Base-by-base conservation (phyloP, 2,329 filamentous ascomycete genomes). In the Thyridium curvatum region DNA sequence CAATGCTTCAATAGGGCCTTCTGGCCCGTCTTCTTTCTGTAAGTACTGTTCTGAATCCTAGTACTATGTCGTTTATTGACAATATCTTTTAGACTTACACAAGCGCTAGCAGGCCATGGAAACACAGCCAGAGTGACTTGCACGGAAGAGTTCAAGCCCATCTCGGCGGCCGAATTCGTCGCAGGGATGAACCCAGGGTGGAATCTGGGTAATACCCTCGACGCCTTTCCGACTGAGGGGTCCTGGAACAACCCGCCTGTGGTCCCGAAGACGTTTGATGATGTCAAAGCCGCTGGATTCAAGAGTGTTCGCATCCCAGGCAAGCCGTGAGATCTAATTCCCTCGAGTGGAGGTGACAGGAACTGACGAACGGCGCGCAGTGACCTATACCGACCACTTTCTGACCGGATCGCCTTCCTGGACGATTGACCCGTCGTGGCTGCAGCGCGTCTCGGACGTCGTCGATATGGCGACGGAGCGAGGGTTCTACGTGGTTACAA, bases 191-290 rank as follows among this genome's bases (percentile, higher is more conserved):
- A 71, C 35, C 69, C 74, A 1, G 75, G 76, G 8, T 80, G 76
- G 76, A 80, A 79, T 45, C 47, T 79, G 8, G 77, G 76, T 9
- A 80, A 80, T 40, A 77, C 74, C 0, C 63, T 80, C 21, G 77
- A 79, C 49, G 72, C 74, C 2, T 55, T 67, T 8, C 68, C 74
- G 5, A 60, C 68, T 35, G 77, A 81, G 51, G 74, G 72, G 5
- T 71, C 67, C 3, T 81, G 75, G 76, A 74, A 74, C 46, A 79
- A 79, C 41, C 61, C 67, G 0, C 64, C 69, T 0, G 72, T 77
- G 1, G 58, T 66, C 6, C 59, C 58, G 3, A 51, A 53, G 2
- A 77, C 72, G 0, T 75, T 81, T 41, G 61, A 72, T 32, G 59
- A 69, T 37, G 62, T 75, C 28, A 71, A 74, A 49, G 56, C 60